Evolutionary conservation across 202 grass and related monocot genomes (phyloP).

Genomic region (Setaria viridis): DNA sequence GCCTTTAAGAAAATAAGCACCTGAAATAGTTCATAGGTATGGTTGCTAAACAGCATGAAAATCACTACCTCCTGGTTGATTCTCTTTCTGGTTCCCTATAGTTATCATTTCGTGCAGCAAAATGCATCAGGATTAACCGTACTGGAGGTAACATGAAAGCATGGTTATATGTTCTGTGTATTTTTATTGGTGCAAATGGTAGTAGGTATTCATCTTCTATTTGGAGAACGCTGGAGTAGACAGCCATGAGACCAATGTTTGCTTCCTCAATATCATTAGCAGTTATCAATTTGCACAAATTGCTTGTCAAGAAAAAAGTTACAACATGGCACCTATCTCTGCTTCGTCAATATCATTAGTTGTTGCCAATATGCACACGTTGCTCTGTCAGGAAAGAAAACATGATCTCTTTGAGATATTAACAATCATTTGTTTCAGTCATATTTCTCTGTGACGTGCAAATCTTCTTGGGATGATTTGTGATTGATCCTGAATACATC

Average conservation of each 20-base stretch:
- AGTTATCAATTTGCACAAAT: neutral
- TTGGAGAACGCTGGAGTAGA: neutral
- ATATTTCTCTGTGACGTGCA: neutral
- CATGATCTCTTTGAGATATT: neutral
- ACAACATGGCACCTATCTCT: neutral
- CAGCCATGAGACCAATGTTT: neutral
- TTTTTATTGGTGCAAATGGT: neutral
- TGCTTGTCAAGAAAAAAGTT: neutral
- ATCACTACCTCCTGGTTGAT: neutral
- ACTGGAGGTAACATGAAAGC: neutral
- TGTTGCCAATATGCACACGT: neutral
- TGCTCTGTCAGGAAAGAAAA: neutral
- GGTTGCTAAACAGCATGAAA: neutral
- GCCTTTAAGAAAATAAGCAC: neutral
- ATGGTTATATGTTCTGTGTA: neutral
- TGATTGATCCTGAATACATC: slow-evolving; percentile 5
- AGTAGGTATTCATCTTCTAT: neutral
- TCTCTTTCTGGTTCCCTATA: slow-evolving; percentile 4
- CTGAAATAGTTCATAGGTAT: slow-evolving; percentile 5
- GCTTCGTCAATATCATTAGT: neutral
- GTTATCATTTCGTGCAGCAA: neutral
- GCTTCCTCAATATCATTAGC: neutral
- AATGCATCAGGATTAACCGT: neutral
- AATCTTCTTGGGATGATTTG: neutral
- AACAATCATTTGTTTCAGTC: neutral